Evolutionary conservation across 2,329 filamentous ascomycete genomes (phyloP), one percentile per base, ranked within the genome.

Genomic region (Fusarium xylarioides): DNA sequence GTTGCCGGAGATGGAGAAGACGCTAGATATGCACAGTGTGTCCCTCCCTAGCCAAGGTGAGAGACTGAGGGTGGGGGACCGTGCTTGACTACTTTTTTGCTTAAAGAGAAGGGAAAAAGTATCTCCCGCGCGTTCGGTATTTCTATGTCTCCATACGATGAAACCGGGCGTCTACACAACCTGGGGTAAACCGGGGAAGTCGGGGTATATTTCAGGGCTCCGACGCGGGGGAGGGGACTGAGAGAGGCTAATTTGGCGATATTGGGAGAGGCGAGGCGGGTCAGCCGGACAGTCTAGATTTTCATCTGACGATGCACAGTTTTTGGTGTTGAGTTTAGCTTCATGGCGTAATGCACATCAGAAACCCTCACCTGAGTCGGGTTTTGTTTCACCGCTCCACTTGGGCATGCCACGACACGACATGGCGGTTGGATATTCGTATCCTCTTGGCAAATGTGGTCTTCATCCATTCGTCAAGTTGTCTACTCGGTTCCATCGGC

Each of bases 21-120:
- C 57, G 57, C 70, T 73, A 73, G 49, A 37, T 28, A 73, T 74
- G 71, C 71, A 71, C 67, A 53, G 60, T 53, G 69, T 74, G 71
- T 74, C 46, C 56, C 52, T 72, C 68, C 71, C 71, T 74, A 70
- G 58, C 57, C 63, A 40, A 23, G 37, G 56, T 64, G 47, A 70
- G 34, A n/a, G 15, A 28, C 23, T 10, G 37, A 43, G 19, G 9
- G 34, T n/a, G 23, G 23, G 23, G 34, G 50, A 40, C 50, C 23
- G 34, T 54, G 34, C 34, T 26, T 44, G 23, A 26, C 42, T 26
- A 26, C 16, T 12, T 26, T 37, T 40, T 40, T n/a, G 34, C 7
- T 40, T 6, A n/a, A 7, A 56, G 30, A 35, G 40, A 23, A 37
- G 21, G 18, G 19, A 64, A 34, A 38, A 43, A 43, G 40, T 54